Base-by-base conservation (phyloP, 176 grass and related monocot species). In the Tuctoria greenei region DNA sequence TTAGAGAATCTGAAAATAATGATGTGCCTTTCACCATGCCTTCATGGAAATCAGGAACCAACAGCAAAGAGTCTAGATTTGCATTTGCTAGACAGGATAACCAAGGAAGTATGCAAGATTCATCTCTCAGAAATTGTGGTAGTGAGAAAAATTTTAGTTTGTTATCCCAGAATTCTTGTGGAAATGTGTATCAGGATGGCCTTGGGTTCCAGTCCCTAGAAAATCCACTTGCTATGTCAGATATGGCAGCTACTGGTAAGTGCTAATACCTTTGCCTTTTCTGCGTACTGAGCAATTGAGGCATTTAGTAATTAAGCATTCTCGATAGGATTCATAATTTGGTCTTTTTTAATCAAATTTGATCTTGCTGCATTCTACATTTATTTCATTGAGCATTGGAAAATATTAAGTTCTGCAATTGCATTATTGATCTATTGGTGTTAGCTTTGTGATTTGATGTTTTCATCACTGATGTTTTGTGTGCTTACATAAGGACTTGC, bases 41-140 rank as follows among this genome's bases (percentile, higher is more conserved):
- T 67, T 85, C 72, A 41, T 90, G 84, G 84, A 91, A 88, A 83
- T 84, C 79, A 71, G 80, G 81, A 70, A 83, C 37, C 38, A 86
- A 67, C 56, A 85, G 81, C 64, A 90, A 46, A 11, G 86, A 97
- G 70, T 93, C 91, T 45, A 93, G 91, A 82, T 97, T 97, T 89
- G 88, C 92, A 66, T 97, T 97, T 88, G 95, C 95, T 58, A 92
- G 95, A 77, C 88, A 97, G 65, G 95, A 97, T 77, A 86, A 84
- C 68, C 87, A 88, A 79, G 83, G 66, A 45, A 78, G 70, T 45
- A 23, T 87, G 45, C 18, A 43, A 74, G 91, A 90, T 71, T 71
- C 81, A 66, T 72, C 88, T 81, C 18, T 79, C 34, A 97, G 76
- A 79, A 87, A 79, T 44, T 73, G 66, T 64, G 63, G 62, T 50